phyloP scores from a whole-genome alignment of 2,329 filamentous ascomycete genomes.

The Phyllosticta citriasiana region DNA sequence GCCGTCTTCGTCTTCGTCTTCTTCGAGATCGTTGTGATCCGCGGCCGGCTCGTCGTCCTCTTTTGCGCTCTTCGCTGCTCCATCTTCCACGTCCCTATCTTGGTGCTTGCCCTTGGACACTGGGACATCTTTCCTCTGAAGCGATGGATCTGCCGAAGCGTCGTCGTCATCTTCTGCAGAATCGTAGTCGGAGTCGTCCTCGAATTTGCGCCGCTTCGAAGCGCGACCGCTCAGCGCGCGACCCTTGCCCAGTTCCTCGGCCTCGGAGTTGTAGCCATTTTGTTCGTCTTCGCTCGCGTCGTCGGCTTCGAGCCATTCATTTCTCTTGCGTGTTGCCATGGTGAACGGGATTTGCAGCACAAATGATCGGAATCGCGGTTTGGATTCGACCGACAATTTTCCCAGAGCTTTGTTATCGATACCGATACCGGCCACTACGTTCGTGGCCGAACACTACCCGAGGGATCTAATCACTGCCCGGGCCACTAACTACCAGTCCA shows the following conservation, averaged over 20 bases:
- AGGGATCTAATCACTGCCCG: too few relatives aligned
- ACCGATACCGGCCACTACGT: neutral
- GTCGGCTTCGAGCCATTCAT: slow-evolving; percentile 55
- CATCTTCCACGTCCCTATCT: slow-evolving; percentile 9
- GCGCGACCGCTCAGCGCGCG: slow-evolving; percentile 35
- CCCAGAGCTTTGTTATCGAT: neutral
- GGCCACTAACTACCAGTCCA: too few relatives aligned
- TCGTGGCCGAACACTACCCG: neutral
- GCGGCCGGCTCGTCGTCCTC: slow-evolving; percentile 12
- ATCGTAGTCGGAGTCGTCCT: slow-evolving; percentile 28
- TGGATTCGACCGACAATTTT: neutral
- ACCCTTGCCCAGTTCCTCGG: slow-evolving; percentile 56
- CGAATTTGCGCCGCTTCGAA: slow-evolving; percentile 54
- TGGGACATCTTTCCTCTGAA: slow-evolving; percentile 10
- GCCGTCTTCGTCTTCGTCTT: slow-evolving; percentile 16
- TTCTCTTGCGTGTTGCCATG: slow-evolving; percentile 61
- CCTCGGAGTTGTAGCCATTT: slow-evolving; percentile 56
- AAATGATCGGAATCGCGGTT: neutral
- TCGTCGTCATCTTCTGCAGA: slow-evolving; percentile 14
- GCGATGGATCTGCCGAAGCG: slow-evolving; percentile 2
- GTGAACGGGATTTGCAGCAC: neutral
- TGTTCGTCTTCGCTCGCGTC: slow-evolving; percentile 32
- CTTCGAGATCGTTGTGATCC: slow-evolving; percentile 19
- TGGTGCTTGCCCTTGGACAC: slow-evolving; percentile 13
- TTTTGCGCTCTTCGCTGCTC: slow-evolving; percentile 5